Evolutionary conservation across 75 land plant genomes (phyloP).

Genomic region (Pinus tabuliformis): DNA sequence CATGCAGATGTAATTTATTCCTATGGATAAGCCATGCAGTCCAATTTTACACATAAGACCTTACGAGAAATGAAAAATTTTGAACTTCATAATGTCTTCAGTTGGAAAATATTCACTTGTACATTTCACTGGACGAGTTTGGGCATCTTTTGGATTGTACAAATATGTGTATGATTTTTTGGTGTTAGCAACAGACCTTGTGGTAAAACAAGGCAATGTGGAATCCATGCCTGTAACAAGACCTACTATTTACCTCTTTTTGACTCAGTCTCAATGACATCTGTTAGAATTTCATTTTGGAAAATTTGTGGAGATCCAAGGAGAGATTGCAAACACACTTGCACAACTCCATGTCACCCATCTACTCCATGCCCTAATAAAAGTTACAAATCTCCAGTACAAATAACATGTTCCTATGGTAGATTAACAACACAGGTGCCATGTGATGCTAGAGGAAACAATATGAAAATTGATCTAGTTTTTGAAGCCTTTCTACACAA

Average conservation of each 20-base stretch:
- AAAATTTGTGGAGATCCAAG: conserved; percentile 95
- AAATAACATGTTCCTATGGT: conserved; percentile 86
- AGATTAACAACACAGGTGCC: conserved; percentile 75
- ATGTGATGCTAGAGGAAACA: conserved; percentile 80
- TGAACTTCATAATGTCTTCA: no score
- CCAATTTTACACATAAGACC: no score
- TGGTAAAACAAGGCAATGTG: conserved; percentile 92
- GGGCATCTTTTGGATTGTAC: no score
- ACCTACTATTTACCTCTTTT: conserved; percentile 87
- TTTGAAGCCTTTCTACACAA: conserved; percentile 60
- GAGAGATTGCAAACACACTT: conserved; percentile 90
- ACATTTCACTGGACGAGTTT: no score
- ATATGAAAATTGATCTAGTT: conserved; percentile 34
- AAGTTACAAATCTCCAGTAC: conserved; percentile 73
- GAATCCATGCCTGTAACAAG: conserved; percentile 86
- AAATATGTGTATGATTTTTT: no score
- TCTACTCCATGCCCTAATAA: conserved; percentile 70
- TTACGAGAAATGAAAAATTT: no score
- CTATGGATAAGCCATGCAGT: no score
- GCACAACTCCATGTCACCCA: conserved; percentile 84
- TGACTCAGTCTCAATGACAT: conserved; percentile 33
- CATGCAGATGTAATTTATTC: no score
- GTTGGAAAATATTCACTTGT: no score
- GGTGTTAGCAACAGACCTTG: conserved; percentile 26
- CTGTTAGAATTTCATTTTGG: conserved; percentile 57